Evolutionary conservation across 225 moss, liverwort and hornwort species (phyloP).

Genomic region (Pleurozium schreberi): DNA sequence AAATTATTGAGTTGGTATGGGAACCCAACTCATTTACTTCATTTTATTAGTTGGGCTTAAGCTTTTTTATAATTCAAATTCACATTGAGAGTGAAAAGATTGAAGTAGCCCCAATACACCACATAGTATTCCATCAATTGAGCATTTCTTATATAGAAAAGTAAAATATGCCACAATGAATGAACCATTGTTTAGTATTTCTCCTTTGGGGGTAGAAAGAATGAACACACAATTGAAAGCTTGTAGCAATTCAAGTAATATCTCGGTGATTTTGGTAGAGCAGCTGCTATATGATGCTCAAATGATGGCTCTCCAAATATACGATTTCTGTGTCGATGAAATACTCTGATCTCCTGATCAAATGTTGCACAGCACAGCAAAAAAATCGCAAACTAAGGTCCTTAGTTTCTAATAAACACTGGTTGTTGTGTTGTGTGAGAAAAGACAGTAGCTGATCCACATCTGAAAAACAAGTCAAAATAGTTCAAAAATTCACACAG

Average conservation of each 20-base stretch:
- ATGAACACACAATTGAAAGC: neutral
- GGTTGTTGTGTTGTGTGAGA: too few species aligned
- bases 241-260: neutral
- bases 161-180: too few species aligned
- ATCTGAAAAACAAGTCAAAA: neutral
- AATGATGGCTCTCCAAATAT: neutral
- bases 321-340: neutral
- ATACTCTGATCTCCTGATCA: neutral
- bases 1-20: neutral
- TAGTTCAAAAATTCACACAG: neutral
- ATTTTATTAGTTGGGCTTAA: neutral
- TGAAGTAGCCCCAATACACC: neutral
- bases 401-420: neutral
- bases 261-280: neutral
- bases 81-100: neutral
- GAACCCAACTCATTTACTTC: neutral
- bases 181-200: neutral
- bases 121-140: neutral
- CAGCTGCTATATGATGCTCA: neutral
- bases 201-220: neutral
- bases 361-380: neutral
- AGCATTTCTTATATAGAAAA: neutral
- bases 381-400: neutral
- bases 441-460: neutral
- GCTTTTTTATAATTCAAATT: neutral